Base-by-base conservation (phyloP, 2,329 filamentous ascomycete genomes). In the Ilyonectria destructans region DNA sequence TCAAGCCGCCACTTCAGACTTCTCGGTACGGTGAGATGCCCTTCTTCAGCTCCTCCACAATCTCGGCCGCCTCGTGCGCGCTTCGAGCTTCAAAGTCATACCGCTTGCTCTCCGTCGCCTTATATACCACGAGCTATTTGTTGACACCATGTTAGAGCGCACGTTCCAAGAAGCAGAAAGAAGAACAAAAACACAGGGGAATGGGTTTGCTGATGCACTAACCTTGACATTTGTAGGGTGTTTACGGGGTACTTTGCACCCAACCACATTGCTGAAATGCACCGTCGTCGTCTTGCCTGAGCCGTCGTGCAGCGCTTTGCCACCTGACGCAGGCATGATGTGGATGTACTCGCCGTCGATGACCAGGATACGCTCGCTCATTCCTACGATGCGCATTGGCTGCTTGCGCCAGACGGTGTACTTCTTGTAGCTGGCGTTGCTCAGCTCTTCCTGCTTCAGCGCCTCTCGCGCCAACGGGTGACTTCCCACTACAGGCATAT, bases 321-420 rank as follows among this genome's bases (percentile, higher is more conserved):
- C 90, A 10, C 87, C 87, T 2, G 88, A 88, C 2, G 89, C 86
- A 29, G 93, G 93, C 87, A 94, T 92, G 74, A 97, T 94, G 80
- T 96, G 93, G 69, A 97, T 90, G 79, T 95, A 96, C 79, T 97
- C 94, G 67, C 93, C 93, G 74, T 96, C 93, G 71, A 97, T 93
- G 54, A 92, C 90, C 48, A 96, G 84, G 10, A 94, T 89, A 65
- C 93, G 89, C 74, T 95, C 92, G 68, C 93, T 93, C 76, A 92
- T 88, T 4, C 90, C 91, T 48, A 93, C 91, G 74, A 96, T 92
- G 26, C 92, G 90, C 88, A 96, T 94, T 9, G 92, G 91, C 80
- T 95, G 93, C 80, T 95, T 94, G 70, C 93, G 90, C 84, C 92
- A 93, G 17, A 97, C 93, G 13, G 89, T 90, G 81, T 94, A 96